Base-by-base conservation (phyloP, 2,329 filamentous ascomycete species). In the Cladosporium sp. region DNA sequence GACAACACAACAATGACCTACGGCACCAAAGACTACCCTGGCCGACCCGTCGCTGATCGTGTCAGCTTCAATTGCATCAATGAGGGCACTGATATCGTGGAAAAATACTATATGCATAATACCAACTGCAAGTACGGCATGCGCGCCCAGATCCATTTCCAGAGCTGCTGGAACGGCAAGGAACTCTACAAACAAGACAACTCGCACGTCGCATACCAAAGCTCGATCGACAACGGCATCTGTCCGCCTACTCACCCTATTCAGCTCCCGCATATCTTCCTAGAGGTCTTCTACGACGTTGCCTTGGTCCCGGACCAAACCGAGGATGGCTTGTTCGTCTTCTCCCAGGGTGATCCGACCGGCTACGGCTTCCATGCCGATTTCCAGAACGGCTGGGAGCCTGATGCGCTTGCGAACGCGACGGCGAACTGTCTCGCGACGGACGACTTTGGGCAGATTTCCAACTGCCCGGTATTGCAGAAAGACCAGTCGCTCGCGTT, bases 321-420 rank as follows among this genome's bases (percentile, higher is more conserved):
- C 62, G 37, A 73, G 7, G 67, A 65, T 20, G 75, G 73, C 38
- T 66, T 71, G 4, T 81, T 80, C 63, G 72, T 80, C 43, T 80
- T 79, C 63, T 71, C 77, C 1, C 75, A 75, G 59, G 76, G 79
- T 30, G 79, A 82, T 60, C 72, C 74, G 5, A 81, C 77, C 4
- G 80, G 81, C 6, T 82, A 78, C 61, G 79, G 80, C 1, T 78
- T 81, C 64, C 82, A 84, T 61, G 82, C 78, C 17, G 81, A 83
- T 58, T 82, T 82, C 61, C 70, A 78, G 61, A 80, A 80, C 55
- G 80, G 79, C 19, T 80, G 77, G 75, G 72, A 80, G 55, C 65
- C 70, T 55, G 65, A 64, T 14, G 71, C 76, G 20, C 71, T 80
- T 22, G 66, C 70, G 28, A 59, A 70, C 19, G 78, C 77, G 0